Percentiles rank a stretch among this genome's conserved stretches.
Conservation (phyloP, 2,329 filamentous ascomycete genomes). For the Ophiocordyceps unilateralis region DNA sequence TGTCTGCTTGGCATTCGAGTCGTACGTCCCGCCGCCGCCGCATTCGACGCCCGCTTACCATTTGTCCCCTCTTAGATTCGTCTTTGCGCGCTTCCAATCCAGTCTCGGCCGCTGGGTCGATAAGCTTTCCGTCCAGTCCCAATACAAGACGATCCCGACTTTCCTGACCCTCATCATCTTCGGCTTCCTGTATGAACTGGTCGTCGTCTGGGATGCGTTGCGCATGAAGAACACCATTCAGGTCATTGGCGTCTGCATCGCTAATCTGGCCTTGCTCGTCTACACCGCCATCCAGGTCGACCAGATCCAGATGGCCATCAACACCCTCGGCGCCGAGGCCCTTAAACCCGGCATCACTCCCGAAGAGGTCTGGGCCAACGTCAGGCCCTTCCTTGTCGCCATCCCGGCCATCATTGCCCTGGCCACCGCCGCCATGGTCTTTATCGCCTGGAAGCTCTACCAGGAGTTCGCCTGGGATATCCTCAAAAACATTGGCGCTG, state of each 20-base stretch:
- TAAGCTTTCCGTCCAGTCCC: slow-evolving; percentile 25
- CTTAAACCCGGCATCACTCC: slow-evolving; percentile 20
- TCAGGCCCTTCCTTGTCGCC: slow-evolving; percentile 64
- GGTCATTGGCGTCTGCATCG: slow-evolving; percentile 83
- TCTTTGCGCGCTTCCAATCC: slow-evolving; percentile 73
- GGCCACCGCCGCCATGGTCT: slow-evolving; percentile 53
- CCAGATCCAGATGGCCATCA: slow-evolving; percentile 65
- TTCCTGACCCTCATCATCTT: slow-evolving; percentile 96
- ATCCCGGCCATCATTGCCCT: slow-evolving; percentile 73
- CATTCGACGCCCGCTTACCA: slow-evolving; percentile 5
- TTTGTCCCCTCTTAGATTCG: slow-evolving; percentile 47
- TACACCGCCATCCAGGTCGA: slow-evolving; percentile 89
- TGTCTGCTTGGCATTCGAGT: slow-evolving; percentile 69
- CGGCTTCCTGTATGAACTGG: slow-evolving; percentile 80
- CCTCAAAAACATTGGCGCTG: slow-evolving; percentile 96
- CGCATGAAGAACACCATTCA: slow-evolving; percentile 97
- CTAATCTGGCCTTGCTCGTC: slow-evolving; percentile 79
- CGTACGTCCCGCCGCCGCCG: slow-evolving; percentile 36
- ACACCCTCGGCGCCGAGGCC: slow-evolving; percentile 26
- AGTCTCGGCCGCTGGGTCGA: slow-evolving; percentile 28
- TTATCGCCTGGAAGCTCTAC: slow-evolving; percentile 86
- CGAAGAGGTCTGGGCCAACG: slow-evolving; percentile 45
- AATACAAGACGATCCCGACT: slow-evolving; percentile 66
- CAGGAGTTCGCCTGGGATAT: slow-evolving; percentile 99
- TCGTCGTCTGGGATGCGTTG: slow-evolving; percentile 84